A percentile compares a stretch with the other conserved stretches of the same genome.
Evolutionary conservation across 2,329 filamentous ascomycete genomes (phyloP).

Genomic region (Blastomyces silverae): DNA sequence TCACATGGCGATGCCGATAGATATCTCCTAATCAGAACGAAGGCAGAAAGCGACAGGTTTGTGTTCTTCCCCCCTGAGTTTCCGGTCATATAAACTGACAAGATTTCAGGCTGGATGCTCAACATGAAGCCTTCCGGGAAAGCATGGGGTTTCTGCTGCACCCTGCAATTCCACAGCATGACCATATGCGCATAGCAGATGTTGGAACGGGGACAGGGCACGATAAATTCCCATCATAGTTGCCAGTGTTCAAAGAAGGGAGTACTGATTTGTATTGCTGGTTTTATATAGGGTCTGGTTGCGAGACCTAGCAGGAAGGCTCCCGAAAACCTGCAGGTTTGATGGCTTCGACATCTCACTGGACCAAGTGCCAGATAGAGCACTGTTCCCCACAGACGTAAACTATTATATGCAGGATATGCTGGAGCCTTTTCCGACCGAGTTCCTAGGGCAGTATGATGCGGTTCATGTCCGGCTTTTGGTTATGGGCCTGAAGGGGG

Average conservation of each 20-base stretch:
- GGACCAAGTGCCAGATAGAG: conserved; percentile 5
- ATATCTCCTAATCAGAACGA: conserved; percentile 5
- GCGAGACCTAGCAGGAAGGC: background rate
- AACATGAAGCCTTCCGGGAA: background rate
- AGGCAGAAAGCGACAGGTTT: conserved; percentile 4
- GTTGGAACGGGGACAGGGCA: conserved; percentile 11
- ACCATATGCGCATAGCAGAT: conserved; percentile 6
- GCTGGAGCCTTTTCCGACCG: background rate
- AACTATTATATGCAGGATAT: conserved; percentile 9
- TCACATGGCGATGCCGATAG: background rate
- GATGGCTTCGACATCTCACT: conserved; percentile 11
- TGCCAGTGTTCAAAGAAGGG: background rate
- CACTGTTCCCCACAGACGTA: conserved; percentile 2
- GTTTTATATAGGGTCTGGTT: conserved; percentile 2
- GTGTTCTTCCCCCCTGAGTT: background rate
- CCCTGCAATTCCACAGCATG: conserved; percentile 7
- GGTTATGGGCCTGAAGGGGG: background rate
- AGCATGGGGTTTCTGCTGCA: conserved; percentile 9
- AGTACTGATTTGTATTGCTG: background rate
- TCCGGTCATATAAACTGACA: background rate
- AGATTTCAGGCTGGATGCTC: background rate
- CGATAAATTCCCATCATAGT: background rate
- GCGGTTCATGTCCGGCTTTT: conserved; percentile 8
- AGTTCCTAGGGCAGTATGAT: conserved; percentile 7
- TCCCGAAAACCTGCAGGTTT: conserved; percentile 4